Evolutionary conservation across 2,329 filamentous ascomycete species (phyloP), one percentile per base, ranked within the genome.

Genomic region (Dactylellina leptospora): DNA sequence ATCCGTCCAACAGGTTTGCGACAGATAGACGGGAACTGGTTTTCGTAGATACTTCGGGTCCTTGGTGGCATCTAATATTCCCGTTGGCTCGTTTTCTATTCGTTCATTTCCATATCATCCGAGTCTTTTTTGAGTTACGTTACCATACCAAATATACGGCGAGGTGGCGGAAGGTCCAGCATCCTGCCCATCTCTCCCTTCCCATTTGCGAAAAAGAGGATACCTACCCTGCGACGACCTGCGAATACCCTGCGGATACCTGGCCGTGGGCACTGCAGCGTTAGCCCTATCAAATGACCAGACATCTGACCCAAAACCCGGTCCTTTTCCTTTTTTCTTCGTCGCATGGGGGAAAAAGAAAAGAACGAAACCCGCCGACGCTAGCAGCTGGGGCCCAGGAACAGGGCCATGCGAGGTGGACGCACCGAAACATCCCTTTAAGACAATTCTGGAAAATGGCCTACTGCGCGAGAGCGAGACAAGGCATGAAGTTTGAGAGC

Each of bases 201-300:
- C 51, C 61, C 51, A 66, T 66, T 68, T 68, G 62, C 62, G 62
- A 68, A 68, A 50, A 50, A 50, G 45, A 61, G 48, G 28, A 60
- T 10, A 42, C 8, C 4, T 4, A 42, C 38, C 8, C 8, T 4
- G n/a, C n/a, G n/a, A n/a, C 8, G 38, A 42, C 8, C n/a, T 4
- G 16, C 4, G 20, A 18, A 44, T 5, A 44, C 40, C 40, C 18
- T 44, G n/a, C 3, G 9, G 16, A 10, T 44, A 27, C 40, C 42
- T 59, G 27, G 48, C 59, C 25, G 8, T 22, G n/a, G 16, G 47
- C 27, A 33, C 45, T 61, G 58, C 54, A 68, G 51, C 45, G 45
- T 59, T 53, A 68, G 62, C 62, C 58, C 66, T 62, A 71, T 71
- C 66, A 71, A 71, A 71, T 71, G 66, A 71, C 66, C 66, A 42